These are phyloP conservation scores for Quillaja saponaria DNA, from an alignment of 306 rosid species.

Conservation along the genomic window DNA sequence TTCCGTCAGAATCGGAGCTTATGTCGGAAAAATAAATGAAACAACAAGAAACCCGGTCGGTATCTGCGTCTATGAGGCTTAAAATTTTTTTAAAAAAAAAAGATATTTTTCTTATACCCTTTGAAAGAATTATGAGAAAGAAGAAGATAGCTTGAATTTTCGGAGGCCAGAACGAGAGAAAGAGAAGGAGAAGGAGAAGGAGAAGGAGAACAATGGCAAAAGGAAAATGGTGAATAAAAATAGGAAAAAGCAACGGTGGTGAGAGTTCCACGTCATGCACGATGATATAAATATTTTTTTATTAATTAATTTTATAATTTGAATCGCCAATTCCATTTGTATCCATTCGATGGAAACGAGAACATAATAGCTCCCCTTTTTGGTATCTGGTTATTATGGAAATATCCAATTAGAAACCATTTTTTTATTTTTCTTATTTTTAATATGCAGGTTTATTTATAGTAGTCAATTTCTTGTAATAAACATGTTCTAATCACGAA, in stretches of 20 bases:
- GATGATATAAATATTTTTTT: not conserved
- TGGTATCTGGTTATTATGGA: not conserved
- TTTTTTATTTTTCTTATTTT: no score
- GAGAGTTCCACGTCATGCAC: slow-evolving; percentile 49
- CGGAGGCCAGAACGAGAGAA: slow-evolving; percentile 4
- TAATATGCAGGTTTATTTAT: no score
- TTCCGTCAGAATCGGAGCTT: slow-evolving; percentile 22
- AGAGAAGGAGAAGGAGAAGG: slow-evolving; percentile 18
- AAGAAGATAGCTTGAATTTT: slow-evolving; percentile 1
- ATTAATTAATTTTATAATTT: not conserved
- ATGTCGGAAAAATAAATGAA: not conserved
- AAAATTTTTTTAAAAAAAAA: not conserved
- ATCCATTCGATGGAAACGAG: slow-evolving; percentile 26
- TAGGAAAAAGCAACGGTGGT: slow-evolving; percentile 54
- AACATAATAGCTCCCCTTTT: not conserved
- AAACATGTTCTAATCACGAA: no score
- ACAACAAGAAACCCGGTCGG: slow-evolving; percentile 25
- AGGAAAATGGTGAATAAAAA: slow-evolving; percentile 38
- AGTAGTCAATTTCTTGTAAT: no score
- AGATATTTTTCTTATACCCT: not conserved
- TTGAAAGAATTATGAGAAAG: not conserved
- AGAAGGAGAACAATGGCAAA: not conserved
- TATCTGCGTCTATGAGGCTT: not conserved
- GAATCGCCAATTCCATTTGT: not conserved
- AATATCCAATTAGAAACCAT: not conserved